A percentile compares a stretch with the other conserved stretches of the same genome.
These are phyloP conservation scores for Lipomyces oligophaga DNA, from an alignment of 805 yeast species.

Conservation along the genomic window DNA sequence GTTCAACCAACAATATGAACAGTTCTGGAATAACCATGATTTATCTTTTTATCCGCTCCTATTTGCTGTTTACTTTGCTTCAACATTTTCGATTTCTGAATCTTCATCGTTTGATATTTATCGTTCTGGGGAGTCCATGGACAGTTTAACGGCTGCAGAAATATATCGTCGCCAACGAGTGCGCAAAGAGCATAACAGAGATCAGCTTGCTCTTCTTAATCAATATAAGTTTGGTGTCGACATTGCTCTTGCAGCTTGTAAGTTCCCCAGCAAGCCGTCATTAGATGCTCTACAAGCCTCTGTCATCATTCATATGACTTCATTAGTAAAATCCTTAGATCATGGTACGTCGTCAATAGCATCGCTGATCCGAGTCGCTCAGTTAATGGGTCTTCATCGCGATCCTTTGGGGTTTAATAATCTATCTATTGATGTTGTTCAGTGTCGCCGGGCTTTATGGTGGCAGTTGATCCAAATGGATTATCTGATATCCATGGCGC, in stretches of 20 bases:
- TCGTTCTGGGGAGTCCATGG: conserved; percentile 1
- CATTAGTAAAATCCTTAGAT: conserved; percentile 2
- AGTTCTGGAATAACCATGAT: conserved; percentile 12
- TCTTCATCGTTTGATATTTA: conserved; percentile 8
- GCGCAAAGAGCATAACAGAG: conserved; percentile 1
- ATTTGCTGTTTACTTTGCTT: conserved; percentile 13
- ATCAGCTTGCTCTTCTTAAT: conserved; percentile 6
- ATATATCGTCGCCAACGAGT: conserved; percentile 1
- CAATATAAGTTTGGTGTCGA: conserved; percentile 15
- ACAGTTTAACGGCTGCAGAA: conserved; percentile 5
- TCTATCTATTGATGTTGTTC: conserved; percentile 7
- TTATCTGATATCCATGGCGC: conserved; percentile 16
- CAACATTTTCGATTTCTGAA: conserved; percentile 15
- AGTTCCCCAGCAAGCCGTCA: conserved; percentile 20
- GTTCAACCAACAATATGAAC: conserved; percentile 3
- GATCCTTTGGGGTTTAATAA: conserved; percentile 17
- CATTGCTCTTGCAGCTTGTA: conserved; percentile 6
- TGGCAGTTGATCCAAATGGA: conserved; percentile 24
- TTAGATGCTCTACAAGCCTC: conserved; percentile 12
- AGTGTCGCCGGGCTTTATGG: conserved; percentile 17
- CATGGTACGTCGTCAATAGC: conserved; percentile 13
- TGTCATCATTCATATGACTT: conserved; percentile 6
- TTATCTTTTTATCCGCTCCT: conserved; percentile 9
- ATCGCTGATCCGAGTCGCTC: conserved; percentile 15
- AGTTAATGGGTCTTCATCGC: conserved; percentile 25